These are phyloP conservation scores for Sugiyamaella chiloensis DNA, from an alignment of 805 yeast genomes.

Conservation along the genomic window DNA sequence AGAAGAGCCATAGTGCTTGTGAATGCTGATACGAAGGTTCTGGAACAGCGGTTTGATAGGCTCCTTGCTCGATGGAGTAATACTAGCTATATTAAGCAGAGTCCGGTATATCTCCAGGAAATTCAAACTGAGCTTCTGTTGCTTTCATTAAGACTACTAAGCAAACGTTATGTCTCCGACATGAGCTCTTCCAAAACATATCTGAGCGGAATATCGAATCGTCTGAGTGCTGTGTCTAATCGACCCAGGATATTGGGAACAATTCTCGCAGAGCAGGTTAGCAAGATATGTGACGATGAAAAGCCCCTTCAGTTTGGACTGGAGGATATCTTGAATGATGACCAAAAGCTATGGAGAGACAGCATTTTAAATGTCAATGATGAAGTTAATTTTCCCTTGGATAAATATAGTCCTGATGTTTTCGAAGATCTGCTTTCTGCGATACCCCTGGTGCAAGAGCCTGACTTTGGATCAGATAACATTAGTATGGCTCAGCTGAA, in stretches of 20 bases:
- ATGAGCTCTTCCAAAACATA: slow-evolving; percentile 20
- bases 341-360: slow-evolving; percentile 13
- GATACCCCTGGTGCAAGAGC: neutral
- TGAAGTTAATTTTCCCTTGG: neutral
- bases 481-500: neutral
- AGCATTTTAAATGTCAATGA: slow-evolving; percentile 9
- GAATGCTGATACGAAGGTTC: neutral
- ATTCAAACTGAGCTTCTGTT: slow-evolving; percentile 48
- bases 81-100: slow-evolving; percentile 36
- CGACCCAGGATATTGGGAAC: slow-evolving; percentile 24
- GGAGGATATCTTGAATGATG: slow-evolving; percentile 13
- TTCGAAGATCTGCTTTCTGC: slow-evolving; percentile 4
- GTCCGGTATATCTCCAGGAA: slow-evolving; percentile 45
- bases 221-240: slow-evolving; percentile 17
- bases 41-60: slow-evolving; percentile 2
- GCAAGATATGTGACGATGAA: slow-evolving; percentile 24
- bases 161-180: neutral
- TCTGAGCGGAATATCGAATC: slow-evolving; percentile 22
- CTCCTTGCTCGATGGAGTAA: slow-evolving; percentile 39
- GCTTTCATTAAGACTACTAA: slow-evolving; percentile 23
- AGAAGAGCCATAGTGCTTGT: slow-evolving; percentile 24
- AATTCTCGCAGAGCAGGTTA: slow-evolving; percentile 22
- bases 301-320: slow-evolving; percentile 31
- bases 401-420: neutral
- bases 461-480: neutral